Percentiles rank a stretch among this genome's conserved stretches.
These are phyloP conservation scores for Phytophthora citrophthora DNA, from an alignment of 352 stramenopile species.

Conservation along the genomic window DNA sequence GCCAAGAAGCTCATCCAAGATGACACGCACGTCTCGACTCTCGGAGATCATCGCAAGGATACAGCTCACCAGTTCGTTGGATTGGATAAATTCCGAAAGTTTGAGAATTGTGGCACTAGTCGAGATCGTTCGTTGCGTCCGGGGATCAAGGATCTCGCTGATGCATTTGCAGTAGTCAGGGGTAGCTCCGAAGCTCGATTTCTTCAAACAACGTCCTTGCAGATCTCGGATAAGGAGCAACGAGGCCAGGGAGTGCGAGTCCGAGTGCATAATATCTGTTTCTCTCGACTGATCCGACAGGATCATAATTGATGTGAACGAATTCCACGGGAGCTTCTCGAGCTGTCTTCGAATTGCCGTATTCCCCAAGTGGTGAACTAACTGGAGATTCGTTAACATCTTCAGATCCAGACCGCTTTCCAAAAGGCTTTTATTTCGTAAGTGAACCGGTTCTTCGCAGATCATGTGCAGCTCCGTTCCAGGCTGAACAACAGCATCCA, in stretches of 20 bases:
- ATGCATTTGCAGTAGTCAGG: conserved; percentile 74
- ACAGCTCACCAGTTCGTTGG: conserved; percentile 86
- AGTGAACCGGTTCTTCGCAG: conserved; percentile 69
- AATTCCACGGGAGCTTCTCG: conserved; percentile 55
- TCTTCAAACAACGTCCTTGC: conserved; percentile 30
- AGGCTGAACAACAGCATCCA: conserved; percentile 72
- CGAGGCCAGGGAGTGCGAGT: conserved; percentile 86
- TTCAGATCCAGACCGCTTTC: conserved; percentile 64
- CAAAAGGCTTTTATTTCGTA: conserved; percentile 67
- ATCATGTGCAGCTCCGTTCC: conserved; percentile 84
- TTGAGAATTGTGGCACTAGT: conserved; percentile 74
- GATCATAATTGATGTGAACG: conserved; percentile 88
- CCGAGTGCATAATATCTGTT: conserved; percentile 85
- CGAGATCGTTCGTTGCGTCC: conserved; percentile 85
- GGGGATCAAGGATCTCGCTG: conserved; percentile 87
- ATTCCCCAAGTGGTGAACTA: conserved; percentile 82
- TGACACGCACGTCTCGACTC: conserved; percentile 81
- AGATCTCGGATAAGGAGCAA: conserved; percentile 88
- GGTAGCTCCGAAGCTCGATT: conserved; percentile 1
- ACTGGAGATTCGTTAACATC: conserved; percentile 53
- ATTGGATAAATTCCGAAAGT: conserved; percentile 89
- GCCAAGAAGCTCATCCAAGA: conserved; percentile 80
- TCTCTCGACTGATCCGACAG: conserved; percentile 75
- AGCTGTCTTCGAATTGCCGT: conserved; percentile 82
- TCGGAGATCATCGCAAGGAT: conserved; percentile 91